Evolutionary conservation across 2,329 filamentous ascomycete genomes (phyloP).

Genomic region (Pseudocercospora musae): DNA sequence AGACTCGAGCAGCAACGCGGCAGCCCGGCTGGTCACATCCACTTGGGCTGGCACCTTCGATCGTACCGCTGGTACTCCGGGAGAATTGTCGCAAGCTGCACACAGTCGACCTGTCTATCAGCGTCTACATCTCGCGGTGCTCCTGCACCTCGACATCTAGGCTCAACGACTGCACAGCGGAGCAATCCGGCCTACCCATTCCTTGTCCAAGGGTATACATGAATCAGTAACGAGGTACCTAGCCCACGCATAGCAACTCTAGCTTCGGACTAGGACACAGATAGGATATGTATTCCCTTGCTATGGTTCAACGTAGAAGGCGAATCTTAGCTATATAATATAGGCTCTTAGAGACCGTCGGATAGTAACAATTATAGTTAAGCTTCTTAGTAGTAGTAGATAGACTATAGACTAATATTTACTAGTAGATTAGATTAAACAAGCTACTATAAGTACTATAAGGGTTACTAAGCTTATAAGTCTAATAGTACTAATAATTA

Average conservation of each 20-base stretch:
- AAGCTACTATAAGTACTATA: too few relatives aligned
- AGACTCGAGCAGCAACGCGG: background rate
- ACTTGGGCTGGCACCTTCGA: background rate
- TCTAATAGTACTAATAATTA: too few relatives aligned
- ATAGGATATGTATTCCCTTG: too few relatives aligned
- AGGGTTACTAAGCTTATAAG: too few relatives aligned
- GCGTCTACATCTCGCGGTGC: constrained; percentile 4
- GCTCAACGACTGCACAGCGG: background rate
- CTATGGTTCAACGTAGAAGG: too few relatives aligned
- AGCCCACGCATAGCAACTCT: background rate
- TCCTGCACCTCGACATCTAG: background rate
- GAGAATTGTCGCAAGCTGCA: constrained; percentile 1
- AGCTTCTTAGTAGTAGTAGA: too few relatives aligned
- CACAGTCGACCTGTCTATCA: constrained; percentile 12
- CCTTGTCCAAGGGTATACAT: background rate
- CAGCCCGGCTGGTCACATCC: constrained; percentile 4
- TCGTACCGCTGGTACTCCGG: constrained; percentile 6
- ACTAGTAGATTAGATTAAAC: too few relatives aligned
- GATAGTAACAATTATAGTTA: too few relatives aligned
- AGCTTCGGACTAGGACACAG: background rate
- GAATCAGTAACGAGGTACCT: background rate
- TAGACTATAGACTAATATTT: too few relatives aligned
- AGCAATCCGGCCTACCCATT: background rate
- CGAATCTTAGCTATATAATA: too few relatives aligned
- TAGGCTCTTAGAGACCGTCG: too few relatives aligned